Evolutionary conservation across 2,329 filamentous ascomycete genomes (phyloP), one percentile per base, ranked within the genome.

Genomic region (Phaeosphaeria sp.): DNA sequence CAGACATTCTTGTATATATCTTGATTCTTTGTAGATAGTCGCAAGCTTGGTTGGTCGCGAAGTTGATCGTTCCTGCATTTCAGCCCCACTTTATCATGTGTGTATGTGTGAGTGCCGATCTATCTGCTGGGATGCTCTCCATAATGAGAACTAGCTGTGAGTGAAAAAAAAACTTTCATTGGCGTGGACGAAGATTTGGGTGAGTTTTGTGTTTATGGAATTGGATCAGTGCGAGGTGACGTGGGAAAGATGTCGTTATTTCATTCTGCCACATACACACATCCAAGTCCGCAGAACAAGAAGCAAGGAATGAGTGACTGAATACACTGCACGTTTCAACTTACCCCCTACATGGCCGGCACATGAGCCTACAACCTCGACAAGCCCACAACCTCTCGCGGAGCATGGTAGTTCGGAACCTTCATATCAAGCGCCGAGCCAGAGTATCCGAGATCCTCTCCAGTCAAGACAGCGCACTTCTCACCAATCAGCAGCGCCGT

Each of bases 401-500:
- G 80, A 1, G 79, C 80, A 63, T 82, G 80, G 60, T 83, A 83
- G 1, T 73, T 75, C 2, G 81, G 81, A n/a, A 84, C 89, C 78
- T 87, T 90, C 91, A 94, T 94, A 43, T 92, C 88, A 60, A 94
- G 80, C 10, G 88, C 90, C 27, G 82, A 81, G 27, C 90, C 90
- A 36, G 84, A 87, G 77, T 93, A 92, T 3, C 89, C 90, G 18
- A 93, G 79, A 63, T 93, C 90, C 76, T 93, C 90, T 9, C 84
- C 90, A 1, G 87, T 83, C 21, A 93, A 83, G 58, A 90, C 79
- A 1, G 89, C 87, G 51, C 85, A 87, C 81, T 92, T 92, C 81
- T 92, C 90, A 41, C 89, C 90, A 59, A 92, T 91, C 50, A 92
- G 82, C 10, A 92, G 82, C 5, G 90, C 90, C 36, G 89, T 91